These are phyloP conservation scores for Eutrema salsugineum DNA, from an alignment of 441 rosid species.

Conservation along the genomic window DNA sequence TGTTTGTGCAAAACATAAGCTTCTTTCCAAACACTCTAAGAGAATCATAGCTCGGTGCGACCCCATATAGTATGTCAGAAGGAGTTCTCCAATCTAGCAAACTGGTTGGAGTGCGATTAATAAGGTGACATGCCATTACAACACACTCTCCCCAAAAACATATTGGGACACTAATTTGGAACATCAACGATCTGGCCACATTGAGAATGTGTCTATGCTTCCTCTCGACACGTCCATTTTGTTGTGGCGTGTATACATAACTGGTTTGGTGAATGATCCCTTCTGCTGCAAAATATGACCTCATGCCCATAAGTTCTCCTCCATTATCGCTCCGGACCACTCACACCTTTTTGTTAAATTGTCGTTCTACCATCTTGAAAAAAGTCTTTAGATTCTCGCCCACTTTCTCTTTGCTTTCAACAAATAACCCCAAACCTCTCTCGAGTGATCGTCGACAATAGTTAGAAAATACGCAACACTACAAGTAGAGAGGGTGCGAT, in stretches of 20 bases:
- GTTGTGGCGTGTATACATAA: not conserved
- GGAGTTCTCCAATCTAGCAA: not conserved
- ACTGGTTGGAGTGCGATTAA: not conserved
- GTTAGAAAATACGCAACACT: not conserved
- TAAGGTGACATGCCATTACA: not conserved
- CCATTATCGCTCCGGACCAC: not conserved
- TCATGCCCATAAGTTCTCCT: not conserved
- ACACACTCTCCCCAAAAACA: not conserved
- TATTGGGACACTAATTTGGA: no score
- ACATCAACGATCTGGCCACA: not conserved
- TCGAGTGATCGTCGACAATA: not conserved
- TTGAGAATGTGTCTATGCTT: not conserved
- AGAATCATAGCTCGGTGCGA: not conserved
- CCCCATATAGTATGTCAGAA: not conserved
- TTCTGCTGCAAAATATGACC: not conserved
- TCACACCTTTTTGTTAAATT: not conserved
- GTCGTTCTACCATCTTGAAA: not conserved
- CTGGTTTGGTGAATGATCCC: not conserved
- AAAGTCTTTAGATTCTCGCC: not conserved
- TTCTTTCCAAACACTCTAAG: not conserved
- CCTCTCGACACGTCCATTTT: not conserved
- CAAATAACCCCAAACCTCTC: not conserved
- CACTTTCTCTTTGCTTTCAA: not conserved
- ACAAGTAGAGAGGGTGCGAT: not conserved
- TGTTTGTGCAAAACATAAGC: not conserved